phyloP scores from a whole-genome alignment of 441 rosid genomes.

The Arabidopsis lyrata region DNA sequence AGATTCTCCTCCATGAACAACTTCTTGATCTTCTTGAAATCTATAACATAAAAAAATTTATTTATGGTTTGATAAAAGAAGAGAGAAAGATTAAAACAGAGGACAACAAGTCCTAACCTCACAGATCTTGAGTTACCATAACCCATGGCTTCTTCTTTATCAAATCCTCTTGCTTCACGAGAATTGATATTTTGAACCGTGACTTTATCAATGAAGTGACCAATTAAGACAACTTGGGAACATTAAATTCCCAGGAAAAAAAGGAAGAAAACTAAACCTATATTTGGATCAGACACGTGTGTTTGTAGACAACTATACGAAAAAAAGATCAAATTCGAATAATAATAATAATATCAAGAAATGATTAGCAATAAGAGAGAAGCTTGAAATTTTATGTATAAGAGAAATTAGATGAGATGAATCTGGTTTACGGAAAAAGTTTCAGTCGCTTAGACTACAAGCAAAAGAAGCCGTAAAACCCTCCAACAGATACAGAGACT shows the following conservation, averaged over 20 bases:
- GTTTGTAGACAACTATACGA: conserved; percentile 36
- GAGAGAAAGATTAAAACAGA: conserved; percentile 15
- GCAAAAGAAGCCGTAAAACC: conserved; percentile 32
- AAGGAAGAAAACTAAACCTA: conserved; percentile 34
- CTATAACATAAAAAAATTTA: conserved; percentile 39
- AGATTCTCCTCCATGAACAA: conserved; percentile 57
- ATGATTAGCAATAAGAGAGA: conserved; percentile 7
- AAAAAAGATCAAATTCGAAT: background rate
- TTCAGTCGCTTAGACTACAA: conserved; percentile 40
- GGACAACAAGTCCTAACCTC: conserved; percentile 54
- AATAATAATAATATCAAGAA: background rate
- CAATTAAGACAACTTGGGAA: conserved; percentile 38
- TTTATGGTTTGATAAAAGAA: background rate
- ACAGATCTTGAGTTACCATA: conserved; percentile 70
- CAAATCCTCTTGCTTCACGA: conserved; percentile 24
- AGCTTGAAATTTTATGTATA: conserved; percentile 1
- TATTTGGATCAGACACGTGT: conserved; percentile 36
- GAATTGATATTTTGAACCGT: conserved; percentile 33
- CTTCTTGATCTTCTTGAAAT: conserved; percentile 66
- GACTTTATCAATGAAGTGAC: conserved; percentile 31
- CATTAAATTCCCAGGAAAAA: conserved; percentile 37
- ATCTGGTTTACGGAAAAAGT: conserved; percentile 18
- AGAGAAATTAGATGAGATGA: conserved; percentile 16
- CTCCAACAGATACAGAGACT: conserved; percentile 3
- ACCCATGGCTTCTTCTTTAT: conserved; percentile 50